These are phyloP conservation scores for Poa pratensis DNA, from an alignment of 176 grass and related monocot species.

Conservation along the genomic window DNA sequence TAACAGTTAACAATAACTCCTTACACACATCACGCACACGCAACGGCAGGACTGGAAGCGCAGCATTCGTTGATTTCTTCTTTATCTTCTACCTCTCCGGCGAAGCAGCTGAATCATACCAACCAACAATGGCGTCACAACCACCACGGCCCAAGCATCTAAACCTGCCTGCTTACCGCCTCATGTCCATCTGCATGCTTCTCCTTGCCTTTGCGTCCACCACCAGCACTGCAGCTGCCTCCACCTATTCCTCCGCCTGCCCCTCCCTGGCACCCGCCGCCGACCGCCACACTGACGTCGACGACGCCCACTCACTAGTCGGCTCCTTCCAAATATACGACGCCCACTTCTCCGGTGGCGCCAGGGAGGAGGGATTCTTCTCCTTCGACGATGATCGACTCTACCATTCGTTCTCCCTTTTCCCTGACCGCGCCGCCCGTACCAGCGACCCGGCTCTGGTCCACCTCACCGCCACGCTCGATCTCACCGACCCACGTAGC, in stretches of 20 bases:
- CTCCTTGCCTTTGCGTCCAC: neutral
- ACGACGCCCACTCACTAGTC: neutral
- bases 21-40: neutral
- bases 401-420: constrained; percentile 40
- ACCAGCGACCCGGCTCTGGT: constrained; percentile 20
- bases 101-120: neutral
- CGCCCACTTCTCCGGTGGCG: constrained; percentile 51
- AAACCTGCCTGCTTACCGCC: neutral
- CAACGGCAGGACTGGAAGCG: neutral
- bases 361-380: constrained; percentile 26
- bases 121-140: neutral
- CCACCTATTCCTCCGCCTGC: neutral
- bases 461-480: constrained; percentile 37
- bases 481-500: constrained; percentile 23
- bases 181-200: neutral
- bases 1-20: no score
- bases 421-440: constrained; percentile 4
- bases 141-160: neutral
- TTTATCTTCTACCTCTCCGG: neutral
- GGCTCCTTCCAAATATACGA: constrained; percentile 35
- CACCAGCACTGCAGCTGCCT: neutral
- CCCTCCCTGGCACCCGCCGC: neutral
- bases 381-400: neutral
- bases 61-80: no score
- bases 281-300: neutral